Percentiles rank a stretch among this genome's conserved stretches.
These are phyloP conservation scores for Melanomma pulvis-pyrius DNA, from an alignment of 495 filamentous ascomycete species.

Conservation along the genomic window DNA sequence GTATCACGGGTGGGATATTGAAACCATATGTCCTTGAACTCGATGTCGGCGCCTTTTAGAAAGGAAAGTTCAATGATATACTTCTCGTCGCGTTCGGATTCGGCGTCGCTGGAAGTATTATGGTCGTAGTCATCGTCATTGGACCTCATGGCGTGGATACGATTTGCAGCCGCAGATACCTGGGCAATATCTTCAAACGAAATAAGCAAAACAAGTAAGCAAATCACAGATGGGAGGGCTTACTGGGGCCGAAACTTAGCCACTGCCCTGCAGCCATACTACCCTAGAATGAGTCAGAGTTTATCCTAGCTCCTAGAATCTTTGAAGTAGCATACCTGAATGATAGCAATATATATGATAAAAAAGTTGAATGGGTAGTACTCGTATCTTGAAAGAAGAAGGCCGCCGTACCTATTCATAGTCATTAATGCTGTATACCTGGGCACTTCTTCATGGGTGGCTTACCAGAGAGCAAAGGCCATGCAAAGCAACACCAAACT, in stretches of 20 bases:
- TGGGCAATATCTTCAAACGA: constrained; percentile 11
- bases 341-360: constrained; percentile 15
- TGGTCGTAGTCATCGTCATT: background rate
- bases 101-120: background rate
- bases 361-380: constrained; percentile 13
- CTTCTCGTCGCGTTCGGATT: background rate
- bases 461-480: constrained; percentile 90
- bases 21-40: constrained; percentile 34
- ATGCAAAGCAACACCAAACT: constrained; percentile 76
- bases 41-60: constrained; percentile 22
- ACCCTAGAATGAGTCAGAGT: background rate
- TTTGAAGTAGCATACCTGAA: background rate
- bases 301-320: background rate
- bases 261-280: constrained; percentile 19
- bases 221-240: background rate
- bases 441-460: background rate
- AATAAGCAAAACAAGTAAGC: background rate
- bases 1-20: constrained; percentile 27
- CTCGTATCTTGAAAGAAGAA: constrained; percentile 1
- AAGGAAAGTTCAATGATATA: background rate
- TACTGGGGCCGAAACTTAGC: constrained; percentile 16
- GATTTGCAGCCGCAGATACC: constrained; percentile 4
- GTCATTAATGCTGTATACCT: background rate
- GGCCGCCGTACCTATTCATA: constrained; percentile 53
- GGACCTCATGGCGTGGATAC: constrained; percentile 10